Percentiles rank a stretch among this genome's conserved stretches.
phyloP scores from a whole-genome alignment of 2,329 filamentous ascomycete species.

The Ophiostoma sp. region DNA sequence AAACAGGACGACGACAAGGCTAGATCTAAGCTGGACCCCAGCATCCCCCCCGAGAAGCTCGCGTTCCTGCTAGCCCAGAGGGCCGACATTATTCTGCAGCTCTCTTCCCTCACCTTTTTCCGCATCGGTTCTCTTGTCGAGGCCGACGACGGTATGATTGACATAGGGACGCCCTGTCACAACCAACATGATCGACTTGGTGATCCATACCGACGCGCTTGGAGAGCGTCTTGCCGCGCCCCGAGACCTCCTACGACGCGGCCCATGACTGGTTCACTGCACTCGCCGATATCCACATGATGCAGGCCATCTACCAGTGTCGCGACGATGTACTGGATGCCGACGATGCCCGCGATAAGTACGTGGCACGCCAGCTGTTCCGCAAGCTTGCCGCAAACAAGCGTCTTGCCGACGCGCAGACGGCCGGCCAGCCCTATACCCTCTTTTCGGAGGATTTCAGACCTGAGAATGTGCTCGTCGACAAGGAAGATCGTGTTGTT shows the following conservation, averaged over 20 bases:
- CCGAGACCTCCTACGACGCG: not conserved
- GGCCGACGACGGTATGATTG: not conserved
- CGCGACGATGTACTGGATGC: not conserved
- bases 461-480: not conserved
- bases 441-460: not conserved
- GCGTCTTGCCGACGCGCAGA: too few relatives aligned
- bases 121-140: not conserved
- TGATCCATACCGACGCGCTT: not conserved
- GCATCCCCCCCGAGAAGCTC: not conserved
- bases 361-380: not conserved
- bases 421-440: not conserved
- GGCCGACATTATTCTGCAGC: not conserved
- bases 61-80: not conserved
- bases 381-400: not conserved
- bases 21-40: not conserved
- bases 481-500: not conserved
- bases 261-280: not conserved
- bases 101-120: not conserved
- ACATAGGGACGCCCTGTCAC: not conserved
- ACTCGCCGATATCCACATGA: not conserved
- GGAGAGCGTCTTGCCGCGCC: not conserved
- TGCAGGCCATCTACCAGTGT: not conserved
- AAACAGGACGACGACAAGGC: too few relatives aligned
- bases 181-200: not conserved
- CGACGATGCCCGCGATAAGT: not conserved